Conservation (phyloP, 768 basidiomycete genomes). For the Lactarius akahatsu region DNA sequence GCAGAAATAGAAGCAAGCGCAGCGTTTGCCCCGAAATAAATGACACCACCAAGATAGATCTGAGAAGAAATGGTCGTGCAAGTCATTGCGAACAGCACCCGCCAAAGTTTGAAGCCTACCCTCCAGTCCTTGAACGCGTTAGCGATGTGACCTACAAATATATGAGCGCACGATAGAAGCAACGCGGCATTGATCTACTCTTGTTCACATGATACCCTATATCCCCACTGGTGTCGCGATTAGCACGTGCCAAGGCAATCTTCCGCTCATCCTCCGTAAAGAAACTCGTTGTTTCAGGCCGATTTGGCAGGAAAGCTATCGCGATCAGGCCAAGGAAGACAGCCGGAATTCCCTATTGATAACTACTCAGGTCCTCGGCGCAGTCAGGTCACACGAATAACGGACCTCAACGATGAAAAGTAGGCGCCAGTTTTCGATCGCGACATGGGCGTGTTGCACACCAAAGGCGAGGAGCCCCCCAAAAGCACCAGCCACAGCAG, state of each 20-base stretch:
- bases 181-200: conserved; percentile 38
- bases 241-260: conserved; percentile 66
- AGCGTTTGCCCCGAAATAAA: conserved; percentile 77
- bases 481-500: conserved; percentile 81
- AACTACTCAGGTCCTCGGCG: not conserved
- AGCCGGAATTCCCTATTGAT: conserved; percentile 60
- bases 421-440: conserved; percentile 56
- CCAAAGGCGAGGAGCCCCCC: conserved; percentile 84
- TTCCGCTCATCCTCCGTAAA: conserved; percentile 52
- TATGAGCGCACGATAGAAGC: not conserved
- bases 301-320: conserved; percentile 58
- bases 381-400: not conserved
- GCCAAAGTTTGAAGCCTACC: conserved; percentile 36
- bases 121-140: conserved; percentile 74
- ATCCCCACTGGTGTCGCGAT: conserved; percentile 65
- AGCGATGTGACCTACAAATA: conserved; percentile 52
- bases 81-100: not conserved
- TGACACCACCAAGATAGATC: conserved; percentile 65
- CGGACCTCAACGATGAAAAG: conserved; percentile 73
- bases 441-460: conserved; percentile 56
- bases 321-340: conserved; percentile 60
- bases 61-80: conserved; percentile 30
- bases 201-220: conserved; percentile 62
- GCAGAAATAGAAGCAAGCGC: conserved; percentile 78
- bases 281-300: conserved; percentile 67